These are phyloP conservation scores for Alternaria incomplexa DNA, from an alignment of 2,329 filamentous ascomycete species.

Conservation along the genomic window DNA sequence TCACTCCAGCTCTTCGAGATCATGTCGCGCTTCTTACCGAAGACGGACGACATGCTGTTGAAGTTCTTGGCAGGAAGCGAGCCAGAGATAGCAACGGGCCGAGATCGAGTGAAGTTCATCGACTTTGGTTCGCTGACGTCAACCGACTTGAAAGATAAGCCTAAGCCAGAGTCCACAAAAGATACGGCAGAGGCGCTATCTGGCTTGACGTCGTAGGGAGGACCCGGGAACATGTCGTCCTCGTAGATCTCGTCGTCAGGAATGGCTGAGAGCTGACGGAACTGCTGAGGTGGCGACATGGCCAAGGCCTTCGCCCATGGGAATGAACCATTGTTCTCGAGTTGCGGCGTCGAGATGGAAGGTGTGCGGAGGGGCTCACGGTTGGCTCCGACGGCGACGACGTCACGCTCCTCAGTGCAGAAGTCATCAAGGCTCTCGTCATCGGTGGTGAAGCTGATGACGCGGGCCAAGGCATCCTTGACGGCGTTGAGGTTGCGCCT, in stretches of 20 bases:
- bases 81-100: constrained; percentile 79
- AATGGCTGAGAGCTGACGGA: constrained; percentile 86
- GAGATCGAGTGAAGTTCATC: constrained; percentile 62
- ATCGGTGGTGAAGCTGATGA: constrained; percentile 89
- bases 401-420: constrained; percentile 79
- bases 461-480: constrained; percentile 77
- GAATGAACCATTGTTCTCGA: constrained; percentile 80
- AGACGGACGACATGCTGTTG: constrained; percentile 77
- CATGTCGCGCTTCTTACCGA: constrained; percentile 75
- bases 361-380: constrained; percentile 95
- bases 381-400: constrained; percentile 80
- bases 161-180: constrained; percentile 81
- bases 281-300: constrained; percentile 70
- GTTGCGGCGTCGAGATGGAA: constrained; percentile 85
- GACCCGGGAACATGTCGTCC: constrained; percentile 82
- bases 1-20: constrained; percentile 99
- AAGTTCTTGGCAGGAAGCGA: constrained; percentile 72
- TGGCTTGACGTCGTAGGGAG: constrained; percentile 78
- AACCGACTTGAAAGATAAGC: constrained; percentile 77
- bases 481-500: constrained; percentile 83
- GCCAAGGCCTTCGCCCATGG: constrained; percentile 94
- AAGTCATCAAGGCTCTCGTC: constrained; percentile 94
- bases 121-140: constrained; percentile 57
- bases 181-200: constrained; percentile 85
- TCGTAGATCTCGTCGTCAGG: constrained; percentile 77